Percentiles rank a stretch among this genome's conserved stretches.
phyloP scores from a whole-genome alignment of 148 eudicot genomes.

The Pharnaceum exiguum region DNA sequence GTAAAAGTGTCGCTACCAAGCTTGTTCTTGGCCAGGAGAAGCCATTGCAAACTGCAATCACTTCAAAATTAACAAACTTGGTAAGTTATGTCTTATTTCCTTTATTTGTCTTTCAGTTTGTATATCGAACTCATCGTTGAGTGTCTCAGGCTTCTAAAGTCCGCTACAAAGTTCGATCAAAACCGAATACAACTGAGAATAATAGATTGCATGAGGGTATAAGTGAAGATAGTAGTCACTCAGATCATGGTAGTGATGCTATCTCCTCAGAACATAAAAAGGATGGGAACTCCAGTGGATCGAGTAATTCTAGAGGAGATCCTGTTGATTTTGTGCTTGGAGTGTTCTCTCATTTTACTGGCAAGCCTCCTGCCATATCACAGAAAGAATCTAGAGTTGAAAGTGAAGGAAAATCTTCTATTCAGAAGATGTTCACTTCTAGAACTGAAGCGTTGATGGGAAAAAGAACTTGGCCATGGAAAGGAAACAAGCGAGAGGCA shows the following conservation, averaged over 20 bases:
- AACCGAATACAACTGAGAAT: constrained; percentile 62
- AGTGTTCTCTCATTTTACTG: constrained; percentile 41
- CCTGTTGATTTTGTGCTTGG: constrained; percentile 48
- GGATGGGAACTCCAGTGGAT: constrained; percentile 80
- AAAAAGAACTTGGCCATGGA: constrained; percentile 92
- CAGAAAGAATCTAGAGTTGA: constrained; percentile 57
- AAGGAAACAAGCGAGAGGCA: constrained; percentile 57
- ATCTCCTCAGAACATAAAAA: constrained; percentile 54
- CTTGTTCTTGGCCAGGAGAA: constrained; percentile 91
- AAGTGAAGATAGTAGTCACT: constrained; percentile 62
- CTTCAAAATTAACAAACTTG: constrained; percentile 83
- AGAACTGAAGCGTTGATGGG: constrained; percentile 92
- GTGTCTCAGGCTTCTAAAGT: constrained; percentile 84
- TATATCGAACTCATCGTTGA: constrained; percentile 20
- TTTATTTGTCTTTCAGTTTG: constrained; percentile 13
- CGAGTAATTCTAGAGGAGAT: constrained; percentile 80
- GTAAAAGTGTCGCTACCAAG: constrained; percentile 45
- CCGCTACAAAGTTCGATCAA: constrained; percentile 87
- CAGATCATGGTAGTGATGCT: constrained; percentile 57
- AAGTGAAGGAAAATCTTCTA: constrained; percentile 51
- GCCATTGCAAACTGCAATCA: constrained; percentile 81
- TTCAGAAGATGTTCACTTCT: constrained; percentile 64
- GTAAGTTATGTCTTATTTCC: constrained; percentile 53
- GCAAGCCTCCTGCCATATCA: constrained; percentile 34
- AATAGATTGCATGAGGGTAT: constrained; percentile 53